Evolutionary conservation across 2,329 filamentous ascomycete genomes (phyloP).

Genomic region (Blastomyces gilchristii): DNA sequence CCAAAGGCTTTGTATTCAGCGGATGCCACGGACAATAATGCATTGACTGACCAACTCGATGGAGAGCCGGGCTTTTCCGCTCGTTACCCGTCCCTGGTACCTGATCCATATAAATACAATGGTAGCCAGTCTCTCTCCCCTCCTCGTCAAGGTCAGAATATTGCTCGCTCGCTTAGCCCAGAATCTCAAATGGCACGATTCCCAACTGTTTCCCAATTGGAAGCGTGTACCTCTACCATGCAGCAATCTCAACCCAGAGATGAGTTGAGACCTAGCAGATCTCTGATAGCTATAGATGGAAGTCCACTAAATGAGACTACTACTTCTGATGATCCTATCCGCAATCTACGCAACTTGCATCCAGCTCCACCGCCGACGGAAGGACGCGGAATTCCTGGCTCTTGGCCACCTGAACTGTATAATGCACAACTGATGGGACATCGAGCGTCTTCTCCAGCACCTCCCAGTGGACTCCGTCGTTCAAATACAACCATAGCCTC

Average conservation of each 20-base stretch:
- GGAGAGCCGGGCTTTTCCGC: slow-evolving; percentile 25
- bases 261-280: background rate
- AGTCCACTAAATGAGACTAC: background rate
- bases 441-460: background rate
- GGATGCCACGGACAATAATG: slow-evolving; percentile 1
- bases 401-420: slow-evolving; percentile 5
- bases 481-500: slow-evolving; percentile 21
- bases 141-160: background rate
- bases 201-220: slow-evolving; percentile 14
- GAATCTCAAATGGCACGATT: slow-evolving; percentile 12
- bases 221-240: background rate
- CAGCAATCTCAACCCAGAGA: background rate
- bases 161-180: slow-evolving; percentile 2
- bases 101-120: slow-evolving; percentile 10
- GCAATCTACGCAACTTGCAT: background rate
- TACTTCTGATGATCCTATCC: background rate
- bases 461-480: slow-evolving; percentile 13
- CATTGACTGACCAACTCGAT: slow-evolving; percentile 25
- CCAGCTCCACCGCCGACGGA: background rate
- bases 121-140: background rate
- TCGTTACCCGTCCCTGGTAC: slow-evolving; percentile 28
- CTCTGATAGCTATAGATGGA: background rate
- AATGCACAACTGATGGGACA: background rate
- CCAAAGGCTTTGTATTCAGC: background rate
- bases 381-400: slow-evolving; percentile 4